Conservation (phyloP, 2,329 filamentous ascomycete species). For the Trichoderma semiorbis region DNA sequence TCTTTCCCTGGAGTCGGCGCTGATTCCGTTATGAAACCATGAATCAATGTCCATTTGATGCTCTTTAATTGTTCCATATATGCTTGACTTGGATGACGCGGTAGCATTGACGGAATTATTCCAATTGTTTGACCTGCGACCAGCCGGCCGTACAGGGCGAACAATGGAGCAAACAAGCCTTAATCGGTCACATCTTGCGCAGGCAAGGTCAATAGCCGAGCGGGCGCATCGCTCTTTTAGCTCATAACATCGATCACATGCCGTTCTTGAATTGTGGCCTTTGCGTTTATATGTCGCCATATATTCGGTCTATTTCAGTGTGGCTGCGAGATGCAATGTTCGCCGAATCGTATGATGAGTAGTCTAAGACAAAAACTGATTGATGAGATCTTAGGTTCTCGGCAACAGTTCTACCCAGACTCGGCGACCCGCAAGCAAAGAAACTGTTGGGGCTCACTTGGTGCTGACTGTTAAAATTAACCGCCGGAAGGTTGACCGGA, state of each 20-base stretch:
- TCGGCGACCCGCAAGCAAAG: neutral
- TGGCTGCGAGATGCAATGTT: neutral
- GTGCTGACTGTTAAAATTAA: neutral
- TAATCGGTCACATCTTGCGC: neutral
- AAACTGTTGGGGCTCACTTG: neutral
- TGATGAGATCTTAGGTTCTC: neutral
- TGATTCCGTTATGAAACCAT: neutral
- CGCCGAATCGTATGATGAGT: neutral
- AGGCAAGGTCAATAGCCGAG: neutral
- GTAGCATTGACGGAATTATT: neutral
- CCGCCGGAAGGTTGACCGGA: neutral
- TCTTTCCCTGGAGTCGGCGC: neutral
- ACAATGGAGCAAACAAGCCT: neutral
- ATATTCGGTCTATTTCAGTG: neutral
- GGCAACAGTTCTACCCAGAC: neutral
- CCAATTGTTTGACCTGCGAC: neutral
- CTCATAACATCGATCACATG: neutral
- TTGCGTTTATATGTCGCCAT: neutral
- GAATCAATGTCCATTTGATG: neutral
- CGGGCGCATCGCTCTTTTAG: neutral
- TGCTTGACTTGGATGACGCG: neutral
- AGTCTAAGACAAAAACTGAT: neutral
- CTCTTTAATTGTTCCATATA: neutral
- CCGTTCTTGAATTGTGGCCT: neutral
- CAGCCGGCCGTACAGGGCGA: neutral